These are phyloP conservation scores for Daucus carota DNA, from an alignment of 129 eudicot species.

Conservation along the genomic window DH1_v3.0 NC_030381.2:37928001-37928500, in stretches of 20 bases:
- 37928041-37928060: not conserved
- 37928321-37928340: not conserved
- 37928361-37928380: not conserved
- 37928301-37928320: not conserved
- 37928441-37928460: not conserved
- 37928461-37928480: not conserved
- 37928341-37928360: not conserved
- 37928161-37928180: not conserved
- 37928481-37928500: not conserved
- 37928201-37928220: not conserved
- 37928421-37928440: not conserved
- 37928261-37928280: not conserved
- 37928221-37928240: not conserved
- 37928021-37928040: not conserved
- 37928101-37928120: not conserved
- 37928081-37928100: not conserved
- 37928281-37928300: not conserved
- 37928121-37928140: not conserved
- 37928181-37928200: not conserved
- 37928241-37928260: not conserved
- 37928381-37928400: not conserved
- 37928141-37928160: not conserved
- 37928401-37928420: not conserved
- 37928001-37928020: conserved; percentile 22
- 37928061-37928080: not conserved